Evolutionary conservation across 1,284 basidiomycete genomes (phyloP), one percentile per base, ranked within the genome.

Genomic region (Puccinia horiana): DNA sequence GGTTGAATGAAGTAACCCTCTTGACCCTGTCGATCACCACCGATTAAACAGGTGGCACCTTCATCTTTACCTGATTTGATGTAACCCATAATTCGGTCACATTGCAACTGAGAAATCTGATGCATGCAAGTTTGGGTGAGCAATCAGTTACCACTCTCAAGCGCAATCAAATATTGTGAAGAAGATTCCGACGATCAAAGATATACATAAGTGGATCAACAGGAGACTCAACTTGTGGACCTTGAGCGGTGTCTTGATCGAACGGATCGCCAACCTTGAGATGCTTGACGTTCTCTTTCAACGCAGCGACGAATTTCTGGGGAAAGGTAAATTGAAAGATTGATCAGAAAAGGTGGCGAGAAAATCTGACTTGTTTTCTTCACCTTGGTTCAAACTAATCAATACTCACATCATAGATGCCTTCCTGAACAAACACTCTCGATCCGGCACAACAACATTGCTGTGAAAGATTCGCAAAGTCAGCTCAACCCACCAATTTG

Each of bases 31-130:
- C 92, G 91, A 83, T 90, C 90, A 63, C 96, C 95, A 67, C 95
- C 95, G 54, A 89, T 84, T 86, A 92, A 90, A 42, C 95, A 89
- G 23, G 88, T 95, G n/a, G 95, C 95, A 81, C 95, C 95, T 76
- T 92, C 90, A 73, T 91, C 85, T 88, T 92, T 94, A 37, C 95
- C 96, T 23, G 91, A 91, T 83, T 94, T 88, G 88, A 98, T 95
- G 90, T 94, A 96, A 72, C 88, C 89, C 92, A 95, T 93, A 88
- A 96, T 93, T 84, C 94, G 92, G 87, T 98, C 94, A 85, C 93
- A 94, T 87, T 98, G 96, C 35, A 85, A 84, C 75, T 85, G 83
- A 42, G 83, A 84, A 69, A 85, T 82, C 65, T 54, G 73, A 11
- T 12, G 11, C 1, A 18, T 23, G 23, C 37, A 20, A 54, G 35